Evolutionary conservation across 148 eudicot species (phyloP).

Genomic region (Talinum fruticosum): DNA sequence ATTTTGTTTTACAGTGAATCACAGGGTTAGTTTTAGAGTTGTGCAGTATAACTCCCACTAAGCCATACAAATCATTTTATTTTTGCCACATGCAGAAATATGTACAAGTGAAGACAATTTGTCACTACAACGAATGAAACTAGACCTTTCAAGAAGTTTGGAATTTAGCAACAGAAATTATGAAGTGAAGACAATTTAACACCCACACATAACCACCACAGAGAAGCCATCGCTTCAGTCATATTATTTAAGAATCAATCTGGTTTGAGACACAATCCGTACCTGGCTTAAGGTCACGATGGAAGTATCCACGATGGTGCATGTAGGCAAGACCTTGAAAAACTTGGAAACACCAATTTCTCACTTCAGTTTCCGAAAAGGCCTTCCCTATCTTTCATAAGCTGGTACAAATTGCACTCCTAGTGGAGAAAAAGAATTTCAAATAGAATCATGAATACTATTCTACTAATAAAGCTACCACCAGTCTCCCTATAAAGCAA

Average conservation of each 20-base stretch:
- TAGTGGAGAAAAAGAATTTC: conserved; percentile 7
- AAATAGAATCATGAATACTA: not conserved
- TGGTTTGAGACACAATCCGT: conserved; percentile 1
- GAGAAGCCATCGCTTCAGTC: not conserved
- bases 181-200: too few relatives aligned
- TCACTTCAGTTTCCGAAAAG: conserved; percentile 76
- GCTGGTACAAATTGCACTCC: conserved; percentile 85
- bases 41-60: too few relatives aligned
- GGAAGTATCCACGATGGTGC: conserved; percentile 94
- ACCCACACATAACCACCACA: not conserved
- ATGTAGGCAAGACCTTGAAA: conserved; percentile 96
- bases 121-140: too few relatives aligned
- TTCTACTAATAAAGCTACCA: not conserved
- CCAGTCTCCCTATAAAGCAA: not conserved
- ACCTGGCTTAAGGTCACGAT: conserved; percentile 98
- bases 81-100: too few relatives aligned
- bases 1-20: too few relatives aligned
- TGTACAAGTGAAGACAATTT: too few relatives aligned
- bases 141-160: not conserved
- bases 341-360: conserved; percentile 91
- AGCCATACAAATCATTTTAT: too few relatives aligned
- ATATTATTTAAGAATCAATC: not conserved
- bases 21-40: too few relatives aligned
- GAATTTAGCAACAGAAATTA: not conserved
- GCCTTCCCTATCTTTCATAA: conserved; percentile 70